Conservation (phyloP, 2,329 filamentous ascomycete genomes). For the Calonectria naviculata region DNA sequence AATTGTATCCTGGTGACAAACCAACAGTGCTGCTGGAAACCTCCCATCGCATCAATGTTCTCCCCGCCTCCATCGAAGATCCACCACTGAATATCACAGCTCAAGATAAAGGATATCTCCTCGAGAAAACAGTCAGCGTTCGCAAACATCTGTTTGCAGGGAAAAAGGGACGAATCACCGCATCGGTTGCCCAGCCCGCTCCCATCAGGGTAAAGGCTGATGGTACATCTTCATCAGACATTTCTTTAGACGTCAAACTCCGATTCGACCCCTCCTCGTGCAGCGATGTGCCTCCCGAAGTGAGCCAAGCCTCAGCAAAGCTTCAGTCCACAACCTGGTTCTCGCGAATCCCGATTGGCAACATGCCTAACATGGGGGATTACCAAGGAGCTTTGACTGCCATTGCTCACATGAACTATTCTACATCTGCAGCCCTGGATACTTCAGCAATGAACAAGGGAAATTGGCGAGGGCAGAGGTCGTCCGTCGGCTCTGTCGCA, state of each 20-base stretch:
- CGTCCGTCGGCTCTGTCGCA: neutral
- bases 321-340: constrained; percentile 35
- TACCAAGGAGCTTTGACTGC: constrained; percentile 2
- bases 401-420: constrained; percentile 6
- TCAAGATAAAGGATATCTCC: constrained; percentile 25
- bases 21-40: constrained; percentile 18
- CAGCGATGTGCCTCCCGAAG: constrained; percentile 31
- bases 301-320: constrained; percentile 26
- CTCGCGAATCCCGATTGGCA: constrained; percentile 29
- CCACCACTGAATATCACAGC: constrained; percentile 34
- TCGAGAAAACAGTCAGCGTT: constrained; percentile 30
- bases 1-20: neutral
- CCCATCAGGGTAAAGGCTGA: constrained; percentile 29
- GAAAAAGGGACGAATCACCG: constrained; percentile 28
- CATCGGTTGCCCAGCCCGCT: constrained; percentile 31
- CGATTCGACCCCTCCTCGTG: constrained; percentile 32
- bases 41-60: constrained; percentile 31
- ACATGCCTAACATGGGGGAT: constrained; percentile 30
- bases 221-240: constrained; percentile 26
- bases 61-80: constrained; percentile 34
- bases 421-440: neutral
- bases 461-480: neutral
- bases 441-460: neutral
- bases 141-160: constrained; percentile 37
- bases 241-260: constrained; percentile 27